These are phyloP conservation scores for Rhizopus sp. DNA, from an alignment of 371 early-diverging fungal species.

Conservation along the genomic window DNA sequence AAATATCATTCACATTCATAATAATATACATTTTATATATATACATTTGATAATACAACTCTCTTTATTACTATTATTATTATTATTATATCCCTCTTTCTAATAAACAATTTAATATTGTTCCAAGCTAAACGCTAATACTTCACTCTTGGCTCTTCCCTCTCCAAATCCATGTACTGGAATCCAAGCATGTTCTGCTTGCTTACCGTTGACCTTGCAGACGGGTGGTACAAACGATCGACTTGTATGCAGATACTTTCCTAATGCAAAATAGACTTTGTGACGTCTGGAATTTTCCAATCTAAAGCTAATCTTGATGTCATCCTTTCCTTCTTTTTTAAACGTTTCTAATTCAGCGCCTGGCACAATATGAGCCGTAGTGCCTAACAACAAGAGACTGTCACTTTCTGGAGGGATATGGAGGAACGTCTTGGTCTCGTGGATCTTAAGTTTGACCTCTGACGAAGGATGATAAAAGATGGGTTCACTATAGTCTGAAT, in stretches of 20 bases:
- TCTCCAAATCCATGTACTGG: slow-evolving; percentile 29
- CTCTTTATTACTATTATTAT: neutral
- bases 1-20: neutral
- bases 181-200: slow-evolving; percentile 24
- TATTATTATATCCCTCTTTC: neutral
- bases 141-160: slow-evolving; percentile 26
- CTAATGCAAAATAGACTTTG: slow-evolving; percentile 32
- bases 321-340: neutral
- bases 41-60: neutral
- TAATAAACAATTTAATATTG: neutral
- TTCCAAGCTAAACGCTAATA: slow-evolving; percentile 25
- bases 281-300: slow-evolving; percentile 28
- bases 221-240: slow-evolving; percentile 13
- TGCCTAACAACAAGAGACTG: slow-evolving; percentile 32
- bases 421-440: slow-evolving; percentile 50
- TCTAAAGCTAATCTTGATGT: slow-evolving; percentile 12
- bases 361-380: slow-evolving; percentile 49
- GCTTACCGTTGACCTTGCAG: slow-evolving; percentile 29
- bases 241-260: slow-evolving; percentile 20
- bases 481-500: slow-evolving; percentile 21
- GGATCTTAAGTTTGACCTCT: slow-evolving; percentile 26
- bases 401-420: slow-evolving; percentile 38
- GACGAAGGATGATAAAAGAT: slow-evolving; percentile 49
- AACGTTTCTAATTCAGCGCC: slow-evolving; percentile 39
- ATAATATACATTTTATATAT: neutral